A percentile compares a stretch with the other conserved stretches of the same genome.
Evolutionary conservation across 75 land plant species (phyloP).

Genomic region (Picea sitchensis): DNA sequence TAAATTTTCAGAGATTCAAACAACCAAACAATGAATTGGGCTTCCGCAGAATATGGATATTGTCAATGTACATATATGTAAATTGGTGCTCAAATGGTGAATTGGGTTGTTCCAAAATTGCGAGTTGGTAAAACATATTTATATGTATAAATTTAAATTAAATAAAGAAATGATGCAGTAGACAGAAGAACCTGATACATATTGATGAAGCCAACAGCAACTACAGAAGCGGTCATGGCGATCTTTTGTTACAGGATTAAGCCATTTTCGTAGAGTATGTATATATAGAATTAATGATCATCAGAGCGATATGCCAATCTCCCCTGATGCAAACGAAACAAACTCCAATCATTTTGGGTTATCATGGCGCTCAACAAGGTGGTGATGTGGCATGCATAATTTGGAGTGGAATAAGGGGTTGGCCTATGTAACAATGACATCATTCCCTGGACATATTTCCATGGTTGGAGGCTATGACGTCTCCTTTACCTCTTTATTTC

Average conservation of each 20-base stretch:
- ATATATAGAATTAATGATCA: too few relatives aligned
- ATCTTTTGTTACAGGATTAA: background rate
- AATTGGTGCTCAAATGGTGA: background rate
- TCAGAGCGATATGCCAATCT: too few relatives aligned
- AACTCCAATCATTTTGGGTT: too few relatives aligned
- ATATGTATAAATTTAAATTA: background rate
- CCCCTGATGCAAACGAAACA: too few relatives aligned
- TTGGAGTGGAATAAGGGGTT: too few relatives aligned
- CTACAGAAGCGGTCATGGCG: background rate
- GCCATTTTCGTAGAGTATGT: too few relatives aligned
- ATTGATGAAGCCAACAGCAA: slow-evolving; percentile 1
- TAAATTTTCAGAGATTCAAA: background rate
- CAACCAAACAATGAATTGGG: background rate
- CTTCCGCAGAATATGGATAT: background rate
- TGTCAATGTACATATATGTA: background rate
- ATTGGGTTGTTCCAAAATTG: background rate
- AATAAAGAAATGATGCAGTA: background rate
- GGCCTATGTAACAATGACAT: too few relatives aligned
- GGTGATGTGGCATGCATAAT: too few relatives aligned
- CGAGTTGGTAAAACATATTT: background rate
- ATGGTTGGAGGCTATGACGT: too few relatives aligned
- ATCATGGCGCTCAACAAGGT: too few relatives aligned
- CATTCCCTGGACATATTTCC: too few relatives aligned
- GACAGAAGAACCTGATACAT: background rate
- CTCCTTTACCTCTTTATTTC: too few relatives aligned